A percentile compares a stretch with the other conserved stretches of the same genome.
Evolutionary conservation across 495 filamentous ascomycete species (phyloP).

Genomic region (Annulohypoxylon maeteangense): DNA sequence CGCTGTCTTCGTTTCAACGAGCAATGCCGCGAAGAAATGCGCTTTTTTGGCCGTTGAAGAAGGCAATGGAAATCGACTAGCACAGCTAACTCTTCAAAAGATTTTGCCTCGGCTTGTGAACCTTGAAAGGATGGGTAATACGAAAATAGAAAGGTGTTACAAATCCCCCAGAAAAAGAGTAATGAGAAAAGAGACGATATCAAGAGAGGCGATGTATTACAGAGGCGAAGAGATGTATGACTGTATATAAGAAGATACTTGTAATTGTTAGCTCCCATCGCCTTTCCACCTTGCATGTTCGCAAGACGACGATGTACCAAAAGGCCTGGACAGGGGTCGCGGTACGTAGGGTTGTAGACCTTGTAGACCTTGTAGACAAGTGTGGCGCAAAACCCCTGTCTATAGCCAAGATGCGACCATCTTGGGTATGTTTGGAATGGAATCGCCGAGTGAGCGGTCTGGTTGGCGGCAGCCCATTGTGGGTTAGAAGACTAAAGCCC

Average conservation of each 20-base stretch:
- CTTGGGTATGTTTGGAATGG: constrained; percentile 39
- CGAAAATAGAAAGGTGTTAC: constrained; percentile 22
- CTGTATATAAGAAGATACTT: constrained; percentile 49
- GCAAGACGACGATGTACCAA: constrained; percentile 40
- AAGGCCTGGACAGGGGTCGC: constrained; percentile 33
- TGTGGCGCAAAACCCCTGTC: constrained; percentile 45
- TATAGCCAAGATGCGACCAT: constrained; percentile 39
- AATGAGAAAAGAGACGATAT: constrained; percentile 38
- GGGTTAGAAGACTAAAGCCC: constrained; percentile 23
- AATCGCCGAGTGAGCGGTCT: constrained; percentile 42
- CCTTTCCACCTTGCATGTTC: constrained; percentile 34
- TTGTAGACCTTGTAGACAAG: constrained; percentile 27
- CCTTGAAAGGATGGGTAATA: constrained; percentile 26
- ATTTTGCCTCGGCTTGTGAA: constrained; percentile 24
- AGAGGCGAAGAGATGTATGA: constrained; percentile 41
- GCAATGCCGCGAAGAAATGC: constrained; percentile 8
- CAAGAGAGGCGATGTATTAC: constrained; percentile 36
- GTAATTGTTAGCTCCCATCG: constrained; percentile 43
- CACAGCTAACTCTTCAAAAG: constrained; percentile 15
- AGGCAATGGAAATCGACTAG: neutral
- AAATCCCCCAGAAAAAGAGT: constrained; percentile 12
- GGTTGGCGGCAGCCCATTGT: constrained; percentile 37
- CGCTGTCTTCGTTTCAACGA: constrained; percentile 20
- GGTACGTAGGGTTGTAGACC: constrained; percentile 33
- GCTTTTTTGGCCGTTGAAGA: constrained; percentile 5